Evolutionary conservation across 2,329 filamentous ascomycete genomes (phyloP), one percentile per base, ranked within the genome.

Genomic region (Aspergillus thermomutatus): DNA sequence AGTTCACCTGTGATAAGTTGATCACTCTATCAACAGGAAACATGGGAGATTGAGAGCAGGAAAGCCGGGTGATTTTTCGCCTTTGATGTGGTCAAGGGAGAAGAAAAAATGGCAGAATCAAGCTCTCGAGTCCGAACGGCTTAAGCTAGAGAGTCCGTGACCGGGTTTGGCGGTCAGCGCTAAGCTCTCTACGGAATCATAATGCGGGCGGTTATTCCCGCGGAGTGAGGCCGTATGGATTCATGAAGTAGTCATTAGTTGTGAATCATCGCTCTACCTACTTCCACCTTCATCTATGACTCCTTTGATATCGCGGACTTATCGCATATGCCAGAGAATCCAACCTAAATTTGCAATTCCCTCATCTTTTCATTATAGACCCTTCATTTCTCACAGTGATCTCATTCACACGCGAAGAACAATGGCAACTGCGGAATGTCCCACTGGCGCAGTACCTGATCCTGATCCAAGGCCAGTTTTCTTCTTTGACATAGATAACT

Each of bases 401-500:
- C 7, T 37, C 31, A 37, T 37, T 17, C 31, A 17, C 31, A 40
- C 31, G 26, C 61, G 49, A 26, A 64, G 62, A 60, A 64, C 65
- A 52, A 67, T 67, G 57, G 51, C 67, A 21, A 60, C 53, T 25
- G 51, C 60, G 27, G 58, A 27, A 49, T 51, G 50, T 46, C 40
- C 51, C 40, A 48, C 59, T 50, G 64, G 60, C 50, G 59, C 63
- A 49, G 58, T 61, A 52, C 53, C 58, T 58, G 75, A 79, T 62
- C 52, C 58, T 58, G 75, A 79, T 61, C 64, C 69, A 59, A 72
- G 83, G 60, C 80, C 82, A 1, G 80, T 90, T 21, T 83, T 87
- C 72, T 87, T 85, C 74, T 97, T 97, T 71, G 94, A 99, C 72
- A 97, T 99, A 70, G 94, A 99, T 81, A 99, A 99, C 71, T 99